Percentiles rank a stretch among this genome's conserved stretches.
These are phyloP conservation scores for Pseudogymnoascus pannorum DNA, from an alignment of 2,329 filamentous ascomycete species.

Conservation along the genomic window DNA sequence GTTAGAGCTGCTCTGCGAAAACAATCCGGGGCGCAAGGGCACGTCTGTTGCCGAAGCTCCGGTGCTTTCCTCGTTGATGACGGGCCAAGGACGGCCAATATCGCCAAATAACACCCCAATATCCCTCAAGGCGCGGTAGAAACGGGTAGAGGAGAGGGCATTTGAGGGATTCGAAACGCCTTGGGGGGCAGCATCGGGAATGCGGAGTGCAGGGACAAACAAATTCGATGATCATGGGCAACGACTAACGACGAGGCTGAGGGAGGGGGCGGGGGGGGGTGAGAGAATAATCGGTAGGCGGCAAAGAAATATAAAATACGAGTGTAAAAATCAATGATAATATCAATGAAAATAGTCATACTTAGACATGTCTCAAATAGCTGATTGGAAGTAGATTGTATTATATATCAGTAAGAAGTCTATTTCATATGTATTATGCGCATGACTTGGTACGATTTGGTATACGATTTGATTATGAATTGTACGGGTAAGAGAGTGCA, in stretches of 20 bases:
- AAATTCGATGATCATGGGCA: not conserved
- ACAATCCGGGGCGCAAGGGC: not conserved
- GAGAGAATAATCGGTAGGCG: not conserved
- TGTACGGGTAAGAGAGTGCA: not conserved
- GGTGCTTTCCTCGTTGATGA: not conserved
- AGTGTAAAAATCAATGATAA: not conserved
- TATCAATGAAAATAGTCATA: not conserved
- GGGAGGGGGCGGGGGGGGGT: not conserved
- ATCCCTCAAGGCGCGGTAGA: not conserved
- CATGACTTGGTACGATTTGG: not conserved
- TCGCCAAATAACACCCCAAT: not conserved
- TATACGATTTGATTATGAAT: not conserved
- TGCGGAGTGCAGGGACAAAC: not conserved
- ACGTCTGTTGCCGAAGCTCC: constrained; percentile 1
- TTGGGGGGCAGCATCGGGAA: not conserved
- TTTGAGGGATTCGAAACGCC: not conserved
- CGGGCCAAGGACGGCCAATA: not conserved
- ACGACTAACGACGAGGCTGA: constrained; percentile 1
- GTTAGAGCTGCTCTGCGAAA: not conserved
- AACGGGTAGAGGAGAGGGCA: not conserved
- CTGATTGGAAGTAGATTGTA: not conserved
- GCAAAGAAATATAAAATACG: not conserved
- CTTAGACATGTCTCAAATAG: not conserved
- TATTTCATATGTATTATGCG: not conserved
- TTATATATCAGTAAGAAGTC: not conserved